Evolutionary conservation across 352 stramenopile species (phyloP).

Genomic region (Phytophthora ramorum): DNA sequence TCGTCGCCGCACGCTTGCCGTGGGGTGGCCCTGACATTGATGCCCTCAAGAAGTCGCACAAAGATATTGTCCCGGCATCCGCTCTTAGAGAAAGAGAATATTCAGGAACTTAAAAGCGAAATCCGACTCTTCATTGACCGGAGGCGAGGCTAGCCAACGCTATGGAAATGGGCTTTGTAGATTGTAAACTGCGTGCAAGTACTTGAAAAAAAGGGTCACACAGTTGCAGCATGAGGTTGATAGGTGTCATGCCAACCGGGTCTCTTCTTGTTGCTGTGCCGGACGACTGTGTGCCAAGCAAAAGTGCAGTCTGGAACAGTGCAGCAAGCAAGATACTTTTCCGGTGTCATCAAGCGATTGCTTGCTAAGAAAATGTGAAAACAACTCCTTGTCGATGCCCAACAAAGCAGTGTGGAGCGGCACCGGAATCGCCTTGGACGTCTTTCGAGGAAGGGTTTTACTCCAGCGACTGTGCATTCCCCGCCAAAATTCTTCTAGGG

Average conservation of each 20-base stretch:
- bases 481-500: neutral
- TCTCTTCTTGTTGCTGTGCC: neutral
- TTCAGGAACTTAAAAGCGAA: neutral
- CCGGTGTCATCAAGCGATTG: neutral
- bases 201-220: neutral
- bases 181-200: neutral
- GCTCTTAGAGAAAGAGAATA: neutral
- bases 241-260: neutral
- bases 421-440: slow-evolving; percentile 3
- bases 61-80: neutral
- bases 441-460: neutral
- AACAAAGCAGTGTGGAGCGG: neutral
- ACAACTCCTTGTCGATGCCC: neutral
- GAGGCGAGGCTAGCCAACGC: neutral
- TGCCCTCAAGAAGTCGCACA: neutral
- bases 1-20: neutral
- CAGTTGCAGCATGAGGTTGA: neutral
- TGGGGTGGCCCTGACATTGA: neutral
- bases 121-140: neutral
- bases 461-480: slow-evolving; percentile 9
- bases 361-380: neutral
- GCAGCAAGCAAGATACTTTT: neutral
- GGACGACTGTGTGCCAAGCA: neutral
- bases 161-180: slow-evolving; percentile 2
- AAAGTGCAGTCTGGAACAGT: neutral